phyloP scores from a whole-genome alignment of 2,329 filamentous ascomycete species.

The Anisogramma anomala region DNA sequence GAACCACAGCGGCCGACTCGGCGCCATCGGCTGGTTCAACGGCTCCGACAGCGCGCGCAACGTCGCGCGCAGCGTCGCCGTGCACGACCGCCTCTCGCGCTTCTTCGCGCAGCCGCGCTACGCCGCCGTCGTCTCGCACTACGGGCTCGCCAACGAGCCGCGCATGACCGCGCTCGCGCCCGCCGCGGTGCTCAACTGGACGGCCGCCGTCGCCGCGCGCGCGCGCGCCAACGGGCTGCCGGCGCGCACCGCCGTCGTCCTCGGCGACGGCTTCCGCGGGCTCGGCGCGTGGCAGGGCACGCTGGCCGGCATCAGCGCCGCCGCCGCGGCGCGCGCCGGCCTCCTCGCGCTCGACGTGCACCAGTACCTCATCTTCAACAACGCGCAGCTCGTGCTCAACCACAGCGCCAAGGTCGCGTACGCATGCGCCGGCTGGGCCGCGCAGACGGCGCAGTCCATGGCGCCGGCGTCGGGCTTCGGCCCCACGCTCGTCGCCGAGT shows the following conservation, averaged over 20 bases:
- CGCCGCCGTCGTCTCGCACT: constrained; percentile 82
- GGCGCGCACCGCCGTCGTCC: constrained; percentile 55
- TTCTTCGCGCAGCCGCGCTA: constrained; percentile 95
- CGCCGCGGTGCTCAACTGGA: constrained; percentile 66
- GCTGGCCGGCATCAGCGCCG: constrained; percentile 55
- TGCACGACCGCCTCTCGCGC: constrained; percentile 74
- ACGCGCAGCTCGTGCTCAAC: constrained; percentile 66
- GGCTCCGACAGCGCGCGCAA: constrained; percentile 75
- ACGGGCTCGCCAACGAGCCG: constrained; percentile 90
- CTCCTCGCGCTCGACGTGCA: constrained; percentile 93
- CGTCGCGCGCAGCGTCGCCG: constrained; percentile 67
- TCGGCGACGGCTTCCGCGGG: constrained; percentile 92
- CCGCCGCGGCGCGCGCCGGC: too few relatives aligned
- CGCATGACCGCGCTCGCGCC: constrained; percentile 65
- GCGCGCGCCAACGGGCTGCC: constrained; percentile 67
- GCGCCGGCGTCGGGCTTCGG: constrained; percentile 72
- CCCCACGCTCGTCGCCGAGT: constrained; percentile 89
- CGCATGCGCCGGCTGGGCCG: constrained; percentile 76
- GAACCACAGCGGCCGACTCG: constrained; percentile 86
- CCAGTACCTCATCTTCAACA: constrained; percentile 98
- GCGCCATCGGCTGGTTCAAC: constrained; percentile 76
- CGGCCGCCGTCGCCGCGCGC: constrained; percentile 55
- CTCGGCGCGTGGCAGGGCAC: constrained; percentile 82
- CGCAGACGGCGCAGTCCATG: constrained; percentile 63
- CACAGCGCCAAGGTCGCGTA: constrained; percentile 79